Evolutionary conservation across 2,329 filamentous ascomycete genomes (phyloP).

Genomic region (Huntiella omanensis): DNA sequence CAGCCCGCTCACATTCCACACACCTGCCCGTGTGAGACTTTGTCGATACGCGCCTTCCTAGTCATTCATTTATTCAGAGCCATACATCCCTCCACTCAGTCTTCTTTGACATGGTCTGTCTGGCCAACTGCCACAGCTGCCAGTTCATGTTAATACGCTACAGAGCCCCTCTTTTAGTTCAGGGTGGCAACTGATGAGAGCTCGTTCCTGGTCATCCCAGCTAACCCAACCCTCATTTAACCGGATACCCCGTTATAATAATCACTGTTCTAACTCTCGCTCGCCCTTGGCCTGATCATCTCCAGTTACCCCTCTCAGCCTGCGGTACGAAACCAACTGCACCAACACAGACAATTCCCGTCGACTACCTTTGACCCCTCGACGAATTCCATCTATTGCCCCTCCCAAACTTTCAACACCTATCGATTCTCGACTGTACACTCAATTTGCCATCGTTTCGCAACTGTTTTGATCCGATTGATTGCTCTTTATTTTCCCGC

Average conservation of each 20-base stretch:
- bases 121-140: too few relatives aligned
- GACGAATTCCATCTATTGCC: conserved; percentile 2
- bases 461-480: neutral
- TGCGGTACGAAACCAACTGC: conserved; percentile 2
- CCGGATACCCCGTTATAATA: conserved; percentile 11
- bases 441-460: too few relatives aligned
- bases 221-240: conserved; percentile 4
- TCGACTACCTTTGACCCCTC: neutral
- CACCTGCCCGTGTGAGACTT: too few relatives aligned
- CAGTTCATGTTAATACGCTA: too few relatives aligned
- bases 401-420: conserved; percentile 4
- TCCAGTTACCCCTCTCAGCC: conserved; percentile 11
- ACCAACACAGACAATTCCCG: neutral
- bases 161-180: too few relatives aligned
- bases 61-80: too few relatives aligned
- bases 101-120: too few relatives aligned
- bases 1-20: too few relatives aligned
- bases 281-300: conserved; percentile 6
- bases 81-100: too few relatives aligned
- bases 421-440: too few relatives aligned
- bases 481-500: neutral
- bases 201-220: neutral
- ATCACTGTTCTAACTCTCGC: conserved; percentile 7
- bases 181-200: too few relatives aligned
- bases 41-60: too few relatives aligned